phyloP scores from a whole-genome alignment of 106 monocot species.

The Platanthera zijinensis region DNA sequence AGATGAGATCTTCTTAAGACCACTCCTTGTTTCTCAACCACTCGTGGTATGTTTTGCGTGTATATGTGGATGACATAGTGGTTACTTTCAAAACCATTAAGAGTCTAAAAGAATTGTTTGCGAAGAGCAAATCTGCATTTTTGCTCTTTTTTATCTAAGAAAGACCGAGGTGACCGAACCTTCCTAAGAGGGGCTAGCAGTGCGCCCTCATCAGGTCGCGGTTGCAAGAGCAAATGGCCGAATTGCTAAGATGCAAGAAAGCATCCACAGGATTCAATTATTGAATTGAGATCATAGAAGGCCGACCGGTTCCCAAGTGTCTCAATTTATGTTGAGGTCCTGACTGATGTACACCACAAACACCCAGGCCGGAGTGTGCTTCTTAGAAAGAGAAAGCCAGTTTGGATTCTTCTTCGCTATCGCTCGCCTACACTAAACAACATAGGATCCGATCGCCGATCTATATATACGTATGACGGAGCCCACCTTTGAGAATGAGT shows the following conservation, averaged over 20 bases:
- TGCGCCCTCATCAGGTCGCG: not conserved
- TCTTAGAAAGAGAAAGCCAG: too few relatives aligned
- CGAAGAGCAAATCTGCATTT: not conserved
- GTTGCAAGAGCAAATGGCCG: not conserved
- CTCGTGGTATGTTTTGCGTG: not conserved
- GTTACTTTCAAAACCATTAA: not conserved
- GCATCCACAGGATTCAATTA: not conserved
- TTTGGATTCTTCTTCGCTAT: too few relatives aligned
- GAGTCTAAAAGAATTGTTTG: not conserved
- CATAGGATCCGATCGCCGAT: too few relatives aligned
- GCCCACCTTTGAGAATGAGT: too few relatives aligned
- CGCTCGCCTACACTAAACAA: not conserved
- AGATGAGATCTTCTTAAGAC: not conserved
- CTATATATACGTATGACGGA: too few relatives aligned
- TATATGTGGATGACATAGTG: not conserved
- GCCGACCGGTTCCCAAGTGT: too few relatives aligned
- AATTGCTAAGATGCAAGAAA: conserved; percentile 1
- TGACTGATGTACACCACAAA: too few relatives aligned
- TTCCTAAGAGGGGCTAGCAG: not conserved
- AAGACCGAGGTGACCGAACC: not conserved
- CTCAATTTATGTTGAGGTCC: too few relatives aligned
- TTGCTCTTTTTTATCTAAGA: not conserved
- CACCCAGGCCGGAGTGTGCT: too few relatives aligned
- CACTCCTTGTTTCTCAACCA: not conserved
- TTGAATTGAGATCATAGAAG: not conserved